Evolutionary conservation across 2,329 filamentous ascomycete species (phyloP), one percentile per base, ranked within the genome.

Genomic region (Cladosporium phlei): DNA sequence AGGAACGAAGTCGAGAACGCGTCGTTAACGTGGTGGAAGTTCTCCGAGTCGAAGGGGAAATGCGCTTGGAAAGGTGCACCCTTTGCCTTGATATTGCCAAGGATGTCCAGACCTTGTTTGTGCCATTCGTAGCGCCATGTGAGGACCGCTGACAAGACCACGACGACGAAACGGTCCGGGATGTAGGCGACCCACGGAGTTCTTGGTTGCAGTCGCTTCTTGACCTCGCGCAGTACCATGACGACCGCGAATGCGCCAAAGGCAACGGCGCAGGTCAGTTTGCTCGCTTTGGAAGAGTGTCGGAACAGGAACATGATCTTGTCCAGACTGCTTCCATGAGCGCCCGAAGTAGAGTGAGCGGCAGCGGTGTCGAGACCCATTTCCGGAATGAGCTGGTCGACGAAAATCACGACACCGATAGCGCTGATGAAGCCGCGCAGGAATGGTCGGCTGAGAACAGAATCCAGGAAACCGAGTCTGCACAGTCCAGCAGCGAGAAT

Each of bases 381-480:
- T 66, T 97, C 89, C 0, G 91, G 90, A 44, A 96, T 86, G 34
- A 95, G 72, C 68, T 98, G 93, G 65, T 97, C 93, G 27, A 97
- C 88, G 29, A 94, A 82, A 62, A 98, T 97, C 54, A 97, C 90
- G 47, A 96, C 87, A 38, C 93, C 93, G 63, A 98, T 94, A 40
- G 93, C 93, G 48, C 88, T 95, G 68, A 98, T 96, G 69, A 98
- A 98, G 1, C 93, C 93, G 50, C 93, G 78, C 47, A 97, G 69
- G 59, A 98, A 97, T 1, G 93, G 93, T 25, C 88, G 79, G 56
- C 90, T 96, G 27, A 98, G 76, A 9, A 98, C 90, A 59, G 88
- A 95, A 63, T 98, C 93, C 51, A 98, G 68, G 59, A 97, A 98
- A 0, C 93, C 93, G 3, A 98, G 72, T 11, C 93, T 79, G 19